Percentiles rank a stretch among this genome's conserved stretches.
phyloP scores from a whole-genome alignment of 192 early-diverging fungal species.

The Coemansia sp. region DNA sequence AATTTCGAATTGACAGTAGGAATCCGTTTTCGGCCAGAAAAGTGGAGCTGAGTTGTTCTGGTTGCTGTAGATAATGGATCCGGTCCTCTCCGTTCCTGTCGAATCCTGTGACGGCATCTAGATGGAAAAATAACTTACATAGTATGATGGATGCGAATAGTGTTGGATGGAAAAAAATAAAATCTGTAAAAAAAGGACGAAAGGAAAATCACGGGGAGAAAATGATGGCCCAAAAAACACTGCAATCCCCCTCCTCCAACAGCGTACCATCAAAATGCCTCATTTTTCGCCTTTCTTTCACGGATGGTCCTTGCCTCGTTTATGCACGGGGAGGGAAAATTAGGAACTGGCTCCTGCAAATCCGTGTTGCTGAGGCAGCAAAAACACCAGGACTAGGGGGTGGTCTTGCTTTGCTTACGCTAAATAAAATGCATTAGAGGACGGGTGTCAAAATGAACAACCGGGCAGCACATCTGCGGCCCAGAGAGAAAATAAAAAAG shows the following conservation, averaged over 20 bases:
- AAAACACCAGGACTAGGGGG: neutral
- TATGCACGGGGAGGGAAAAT: too few species aligned
- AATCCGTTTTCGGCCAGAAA: neutral
- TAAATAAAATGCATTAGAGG: too few species aligned
- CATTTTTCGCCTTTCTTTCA: neutral
- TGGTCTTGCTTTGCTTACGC: too few species aligned
- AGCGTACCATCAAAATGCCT: neutral
- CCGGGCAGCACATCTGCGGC: too few species aligned
- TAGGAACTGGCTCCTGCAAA: too few species aligned
- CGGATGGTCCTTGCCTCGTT: too few species aligned
- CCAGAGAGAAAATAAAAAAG: neutral
- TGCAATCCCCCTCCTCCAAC: neutral
- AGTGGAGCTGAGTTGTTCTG: neutral
- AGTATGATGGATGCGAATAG: constrained; percentile 11
- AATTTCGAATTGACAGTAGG: constrained; percentile 5
- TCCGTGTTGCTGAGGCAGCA: too few species aligned
- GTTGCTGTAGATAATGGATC: constrained; percentile 1
- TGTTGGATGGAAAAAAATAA: constrained; percentile 6
- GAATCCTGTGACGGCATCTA: neutral
- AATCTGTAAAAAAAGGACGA: neutral
- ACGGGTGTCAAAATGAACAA: too few species aligned
- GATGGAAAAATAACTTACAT: constrained; percentile 1
- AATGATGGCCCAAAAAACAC: neutral
- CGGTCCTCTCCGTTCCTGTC: neutral
- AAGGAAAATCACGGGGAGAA: neutral